Evolutionary conservation across 2,329 filamentous ascomycete species (phyloP).

Genomic region (Trichophyton benhamiae): DNA sequence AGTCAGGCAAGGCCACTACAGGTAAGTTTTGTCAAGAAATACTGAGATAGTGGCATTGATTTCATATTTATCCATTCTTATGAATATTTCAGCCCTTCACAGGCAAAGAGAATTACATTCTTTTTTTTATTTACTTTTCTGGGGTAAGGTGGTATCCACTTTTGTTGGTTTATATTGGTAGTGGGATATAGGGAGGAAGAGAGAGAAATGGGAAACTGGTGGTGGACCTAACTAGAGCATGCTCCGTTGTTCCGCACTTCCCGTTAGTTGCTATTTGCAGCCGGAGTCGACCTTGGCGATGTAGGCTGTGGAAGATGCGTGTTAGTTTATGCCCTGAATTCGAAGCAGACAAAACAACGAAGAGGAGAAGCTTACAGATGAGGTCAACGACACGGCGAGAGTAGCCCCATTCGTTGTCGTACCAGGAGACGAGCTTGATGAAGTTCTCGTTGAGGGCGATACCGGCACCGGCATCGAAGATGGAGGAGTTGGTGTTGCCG

Average conservation of each 20-base stretch:
- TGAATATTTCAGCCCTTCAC: not conserved
- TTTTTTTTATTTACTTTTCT: constrained; percentile 1
- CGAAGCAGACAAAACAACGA: not conserved
- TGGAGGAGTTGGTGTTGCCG: constrained; percentile 86
- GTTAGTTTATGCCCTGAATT: constrained; percentile 17
- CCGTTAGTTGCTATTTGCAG: constrained; percentile 29
- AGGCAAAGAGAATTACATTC: not conserved
- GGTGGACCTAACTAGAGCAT: constrained; percentile 18
- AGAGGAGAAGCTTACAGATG: constrained; percentile 28
- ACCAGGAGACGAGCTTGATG: constrained; percentile 96
- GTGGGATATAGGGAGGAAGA: not conserved
- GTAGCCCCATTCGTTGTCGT: constrained; percentile 99
- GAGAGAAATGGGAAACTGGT: not conserved
- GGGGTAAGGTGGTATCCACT: not conserved
- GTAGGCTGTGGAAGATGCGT: constrained; percentile 45
- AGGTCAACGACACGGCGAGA: constrained; percentile 87
- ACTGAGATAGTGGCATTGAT: not conserved
- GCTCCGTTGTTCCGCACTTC: constrained; percentile 23
- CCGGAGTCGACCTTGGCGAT: constrained; percentile 59
- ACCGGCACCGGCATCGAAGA: constrained; percentile 98
- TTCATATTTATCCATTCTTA: not conserved
- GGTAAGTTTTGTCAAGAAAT: not conserved
- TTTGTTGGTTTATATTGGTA: not conserved
- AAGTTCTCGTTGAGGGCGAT: constrained; percentile 98
- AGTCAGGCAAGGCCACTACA: not conserved